Percentiles rank a stretch among this genome's conserved stretches.
Evolutionary conservation across 2,329 filamentous ascomycete genomes (phyloP).

Genomic region (Curvularia lunata): DNA sequence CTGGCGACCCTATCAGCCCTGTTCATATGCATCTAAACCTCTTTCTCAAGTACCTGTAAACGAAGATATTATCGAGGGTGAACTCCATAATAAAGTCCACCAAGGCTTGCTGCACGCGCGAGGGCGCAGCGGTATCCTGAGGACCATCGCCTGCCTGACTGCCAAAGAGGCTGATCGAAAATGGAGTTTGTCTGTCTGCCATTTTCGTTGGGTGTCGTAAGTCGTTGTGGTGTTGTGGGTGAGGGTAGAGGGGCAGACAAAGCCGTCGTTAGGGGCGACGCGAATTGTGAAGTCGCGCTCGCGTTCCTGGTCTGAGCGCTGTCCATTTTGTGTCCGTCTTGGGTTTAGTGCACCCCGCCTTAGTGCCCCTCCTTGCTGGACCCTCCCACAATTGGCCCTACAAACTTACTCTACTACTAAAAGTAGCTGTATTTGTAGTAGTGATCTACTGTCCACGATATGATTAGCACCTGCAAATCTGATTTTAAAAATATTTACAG

Average conservation of each 20-base stretch:
- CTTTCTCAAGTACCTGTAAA: conserved; percentile 71
- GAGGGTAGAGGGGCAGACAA: conserved; percentile 24
- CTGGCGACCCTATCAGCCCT: conserved; percentile 59
- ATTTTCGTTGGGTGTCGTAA: conserved; percentile 28
- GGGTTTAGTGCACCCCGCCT: conserved; percentile 10
- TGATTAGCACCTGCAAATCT: no score
- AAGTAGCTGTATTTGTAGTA: no score
- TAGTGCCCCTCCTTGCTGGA: not conserved
- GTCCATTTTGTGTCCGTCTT: conserved; percentile 18
- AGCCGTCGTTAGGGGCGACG: conserved; percentile 28
- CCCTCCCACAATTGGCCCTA: no score
- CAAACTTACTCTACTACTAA: no score
- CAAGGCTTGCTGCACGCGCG: conserved; percentile 73
- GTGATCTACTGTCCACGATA: no score
- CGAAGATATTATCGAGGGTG: conserved; percentile 89
- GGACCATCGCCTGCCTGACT: conserved; percentile 46
- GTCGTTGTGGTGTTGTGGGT: conserved; percentile 21
- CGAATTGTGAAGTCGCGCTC: conserved; percentile 23
- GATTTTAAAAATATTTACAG: no score
- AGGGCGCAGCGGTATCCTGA: conserved; percentile 41
- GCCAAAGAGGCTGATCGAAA: conserved; percentile 79
- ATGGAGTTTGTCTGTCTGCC: conserved; percentile 80
- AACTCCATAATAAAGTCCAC: conserved; percentile 94
- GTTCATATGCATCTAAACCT: conserved; percentile 1
- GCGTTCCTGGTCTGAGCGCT: conserved; percentile 23